A percentile compares a stretch with the other conserved stretches of the same genome.
These are phyloP conservation scores for Ceratonia siliqua DNA, from an alignment of 306 rosid genomes.

Conservation along the genomic window DNA sequence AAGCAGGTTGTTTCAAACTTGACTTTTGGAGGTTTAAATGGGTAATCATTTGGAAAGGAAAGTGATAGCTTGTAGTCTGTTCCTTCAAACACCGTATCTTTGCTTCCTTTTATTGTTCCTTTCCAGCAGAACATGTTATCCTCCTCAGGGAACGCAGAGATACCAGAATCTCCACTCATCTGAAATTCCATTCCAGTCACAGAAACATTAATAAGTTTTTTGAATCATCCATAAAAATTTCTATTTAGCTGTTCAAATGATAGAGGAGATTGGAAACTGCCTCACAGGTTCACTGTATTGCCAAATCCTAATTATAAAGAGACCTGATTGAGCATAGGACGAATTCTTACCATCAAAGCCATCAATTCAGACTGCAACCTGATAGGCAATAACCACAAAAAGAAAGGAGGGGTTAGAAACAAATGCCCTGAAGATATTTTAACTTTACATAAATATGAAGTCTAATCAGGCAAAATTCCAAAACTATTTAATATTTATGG, in stretches of 20 bases:
- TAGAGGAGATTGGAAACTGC: neutral
- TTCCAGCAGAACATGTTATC: constrained; percentile 95
- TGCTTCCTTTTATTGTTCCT: constrained; percentile 93
- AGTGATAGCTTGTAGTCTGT: constrained; percentile 81
- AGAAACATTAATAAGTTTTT: neutral
- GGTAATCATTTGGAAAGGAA: constrained; percentile 86
- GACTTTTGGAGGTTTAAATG: constrained; percentile 92
- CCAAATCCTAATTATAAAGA: neutral
- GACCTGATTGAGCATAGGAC: neutral
- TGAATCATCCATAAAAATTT: neutral
- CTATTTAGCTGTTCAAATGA: neutral
- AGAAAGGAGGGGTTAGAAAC: constrained; percentile 29
- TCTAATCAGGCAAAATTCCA: neutral
- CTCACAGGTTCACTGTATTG: neutral
- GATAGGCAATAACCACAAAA: constrained; percentile 22
- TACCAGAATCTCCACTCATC: constrained; percentile 94
- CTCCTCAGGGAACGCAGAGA: constrained; percentile 95
- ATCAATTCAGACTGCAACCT: constrained; percentile 95
- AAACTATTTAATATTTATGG: neutral
- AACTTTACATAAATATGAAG: neutral
- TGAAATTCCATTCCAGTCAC: constrained; percentile 32
- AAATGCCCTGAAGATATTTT: neutral
- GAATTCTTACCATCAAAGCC: constrained; percentile 86
- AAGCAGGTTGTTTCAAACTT: constrained; percentile 85
- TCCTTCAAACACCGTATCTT: constrained; percentile 89